Evolutionary conservation across 2,329 filamentous ascomycete species (phyloP), one percentile per base, ranked within the genome.

Genomic region (Fusarium chuoi): DNA sequence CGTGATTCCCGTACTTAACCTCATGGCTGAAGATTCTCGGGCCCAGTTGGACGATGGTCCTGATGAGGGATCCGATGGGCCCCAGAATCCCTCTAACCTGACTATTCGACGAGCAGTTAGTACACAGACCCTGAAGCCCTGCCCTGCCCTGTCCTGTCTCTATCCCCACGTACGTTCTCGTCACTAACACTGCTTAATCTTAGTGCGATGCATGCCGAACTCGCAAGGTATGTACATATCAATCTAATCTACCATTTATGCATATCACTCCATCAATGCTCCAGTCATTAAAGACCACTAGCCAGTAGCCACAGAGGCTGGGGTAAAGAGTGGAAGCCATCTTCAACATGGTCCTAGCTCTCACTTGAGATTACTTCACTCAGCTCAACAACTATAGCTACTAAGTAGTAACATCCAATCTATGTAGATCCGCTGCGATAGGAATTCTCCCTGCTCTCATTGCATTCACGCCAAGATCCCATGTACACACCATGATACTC

Each of bases 401-500:
- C 49, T 65, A 66, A 62, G 42, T 64, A 55, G 33, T 58, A 61
- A 64, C 57, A 45, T 41, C 35, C 35, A 45, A 38, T 45, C 20
- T 66, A 38, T 38, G 62, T 67, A 81, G 79, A 81, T 83, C 54
- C 81, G 82, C 17, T 83, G 82, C 71, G 81, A 83, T 68, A 80
- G 82, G 65, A 80, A 83, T 56, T 78, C 74, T 5, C 82, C 82
- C 5, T 83, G 82, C 41, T 79, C 81, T 41, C 81, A 83, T 59
- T 83, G 82, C 51, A 46, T 79, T 5, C 79, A 82, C 54, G 80
- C 81, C 65, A 82, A 82, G 70, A 82, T 83, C 24, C 76, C 79
- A n/a, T 83, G 82, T 46, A 81, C 78, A 26, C 81, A 83, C 51
- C 74, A 76, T 13, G 79, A 79, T 44, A 66, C 71, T 49, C 78